phyloP scores from a whole-genome alignment of 371 early-diverging fungal genomes.

The Lichtheimia hyalospora region DNA sequence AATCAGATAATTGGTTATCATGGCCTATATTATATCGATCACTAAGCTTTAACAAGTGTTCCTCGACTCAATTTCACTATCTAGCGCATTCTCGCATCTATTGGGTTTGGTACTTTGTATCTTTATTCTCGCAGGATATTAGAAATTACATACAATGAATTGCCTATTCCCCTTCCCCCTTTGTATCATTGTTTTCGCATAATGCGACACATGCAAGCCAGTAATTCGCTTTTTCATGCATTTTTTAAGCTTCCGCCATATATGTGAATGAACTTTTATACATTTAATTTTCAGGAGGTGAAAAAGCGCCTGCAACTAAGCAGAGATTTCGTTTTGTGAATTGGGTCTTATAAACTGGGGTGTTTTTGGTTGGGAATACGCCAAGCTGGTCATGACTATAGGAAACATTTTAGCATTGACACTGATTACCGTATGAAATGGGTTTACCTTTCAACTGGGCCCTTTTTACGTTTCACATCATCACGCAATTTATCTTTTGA shows the following conservation, averaged over 20 bases:
- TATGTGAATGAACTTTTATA: neutral
- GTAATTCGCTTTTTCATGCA: no score
- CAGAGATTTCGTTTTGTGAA: conserved; percentile 93
- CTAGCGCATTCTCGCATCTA: conserved; percentile 52
- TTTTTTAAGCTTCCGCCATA: no score
- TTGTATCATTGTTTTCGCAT: no score
- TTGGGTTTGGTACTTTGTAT: conserved; percentile 53
- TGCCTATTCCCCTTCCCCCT: no score
- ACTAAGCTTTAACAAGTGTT: conserved; percentile 22
- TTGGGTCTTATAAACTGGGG: conserved; percentile 86
- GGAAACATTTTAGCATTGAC: neutral
- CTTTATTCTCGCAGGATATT: conserved; percentile 34
- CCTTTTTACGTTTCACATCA: conserved; percentile 31
- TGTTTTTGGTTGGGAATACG: conserved; percentile 90
- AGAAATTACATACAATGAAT: neutral
- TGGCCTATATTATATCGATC: conserved; percentile 27
- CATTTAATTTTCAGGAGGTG: conserved; percentile 7
- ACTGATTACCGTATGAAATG: neutral
- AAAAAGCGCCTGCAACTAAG: conserved; percentile 68
- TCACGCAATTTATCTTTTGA: conserved; percentile 21
- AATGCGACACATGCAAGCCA: no score
- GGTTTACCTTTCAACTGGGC: conserved; percentile 35
- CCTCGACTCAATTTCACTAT: conserved; percentile 36
- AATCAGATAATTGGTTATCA: conserved; percentile 31
- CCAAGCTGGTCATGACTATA: conserved; percentile 66